phyloP scores from a whole-genome alignment of 495 filamentous ascomycete species.

The Annulohypoxylon stygium region DNA sequence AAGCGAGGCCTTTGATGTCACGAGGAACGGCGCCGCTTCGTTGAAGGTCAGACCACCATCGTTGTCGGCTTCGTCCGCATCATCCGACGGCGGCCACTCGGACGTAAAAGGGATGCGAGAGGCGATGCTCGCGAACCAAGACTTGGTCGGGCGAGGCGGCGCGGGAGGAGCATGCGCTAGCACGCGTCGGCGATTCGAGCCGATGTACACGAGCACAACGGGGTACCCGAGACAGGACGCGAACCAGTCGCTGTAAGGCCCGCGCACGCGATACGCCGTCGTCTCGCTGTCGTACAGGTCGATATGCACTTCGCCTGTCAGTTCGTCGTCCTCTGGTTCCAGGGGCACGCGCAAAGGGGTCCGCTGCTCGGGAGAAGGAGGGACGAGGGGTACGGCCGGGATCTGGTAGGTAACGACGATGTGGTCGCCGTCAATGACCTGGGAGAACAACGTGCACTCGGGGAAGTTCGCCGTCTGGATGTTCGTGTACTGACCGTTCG shows the following conservation, averaged over 20 bases:
- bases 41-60: slow-evolving; percentile 73
- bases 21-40: slow-evolving; percentile 81
- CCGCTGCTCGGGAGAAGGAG: slow-evolving; percentile 33
- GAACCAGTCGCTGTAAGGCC: slow-evolving; percentile 79
- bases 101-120: slow-evolving; percentile 50
- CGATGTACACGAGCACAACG: slow-evolving; percentile 77
- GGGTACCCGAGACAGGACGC: slow-evolving; percentile 74
- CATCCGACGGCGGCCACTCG: slow-evolving; percentile 27
- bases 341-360: slow-evolving; percentile 69
- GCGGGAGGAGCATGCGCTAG: slow-evolving; percentile 63
- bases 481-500: slow-evolving; percentile 62
- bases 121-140: slow-evolving; percentile 63
- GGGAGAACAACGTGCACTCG: slow-evolving; percentile 76
- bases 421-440: slow-evolving; percentile 61
- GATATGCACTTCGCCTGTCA: slow-evolving; percentile 66
- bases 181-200: slow-evolving; percentile 70
- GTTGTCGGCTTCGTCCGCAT: slow-evolving; percentile 3
- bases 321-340: slow-evolving; percentile 61
- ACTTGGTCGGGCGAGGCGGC: slow-evolving; percentile 35
- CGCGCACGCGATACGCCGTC: slow-evolving; percentile 75
- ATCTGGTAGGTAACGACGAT: slow-evolving; percentile 70
- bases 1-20: slow-evolving; percentile 79
- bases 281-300: slow-evolving; percentile 74
- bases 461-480: slow-evolving; percentile 76
- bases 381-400: slow-evolving; percentile 47